Evolutionary conservation across 805 yeast species (phyloP), one percentile per base, ranked within the genome.

Genomic region (Komagataella ulmi): DNA sequence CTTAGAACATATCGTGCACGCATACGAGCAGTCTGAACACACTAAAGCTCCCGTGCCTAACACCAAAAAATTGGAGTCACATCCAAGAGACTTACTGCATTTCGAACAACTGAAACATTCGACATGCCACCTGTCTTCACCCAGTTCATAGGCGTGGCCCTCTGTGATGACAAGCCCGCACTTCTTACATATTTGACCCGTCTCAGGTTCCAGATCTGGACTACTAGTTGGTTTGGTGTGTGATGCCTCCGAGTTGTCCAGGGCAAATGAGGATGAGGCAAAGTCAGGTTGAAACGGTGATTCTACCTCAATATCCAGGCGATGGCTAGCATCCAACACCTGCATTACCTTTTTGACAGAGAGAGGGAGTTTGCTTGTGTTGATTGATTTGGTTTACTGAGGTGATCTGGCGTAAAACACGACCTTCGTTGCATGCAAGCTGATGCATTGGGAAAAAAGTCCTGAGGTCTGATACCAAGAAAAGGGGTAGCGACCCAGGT

Each of bases 111-210:
- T 75, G 68, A 93, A 93, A 67, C 99, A 93, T 55, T 85, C 77
- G 52, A 88, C 85, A 65, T 93, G 99, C 99, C 99, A 93, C 56
- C 96, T 79, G 62, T 88, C 91, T 24, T 85, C 95, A 21, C 96
- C 96, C 49, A 91, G 72, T 64, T 91, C 98, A 63, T 88, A 93
- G 2, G 98, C 98, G 57, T 90, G 95, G 36, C 97, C 97, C 60
- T 88, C 95, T 17, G 77, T 77, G 49, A 91, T 86, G 40, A 30
- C 40, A 3, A 30, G 40, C 14, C 40, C 40, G 5, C 40, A 30
- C 40, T 30, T 30, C 14, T 30, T 30, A 14, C 40, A 30, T 3
- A 30, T 30, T 30, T 30, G 40, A 30, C 40, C 14, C 14, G 40
- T 14, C n/a, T 30, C n/a, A 7, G 14, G 14, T 8, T 30, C 40